phyloP scores from a whole-genome alignment of 371 early-diverging fungal genomes.

The Mucor saturninus region DNA sequence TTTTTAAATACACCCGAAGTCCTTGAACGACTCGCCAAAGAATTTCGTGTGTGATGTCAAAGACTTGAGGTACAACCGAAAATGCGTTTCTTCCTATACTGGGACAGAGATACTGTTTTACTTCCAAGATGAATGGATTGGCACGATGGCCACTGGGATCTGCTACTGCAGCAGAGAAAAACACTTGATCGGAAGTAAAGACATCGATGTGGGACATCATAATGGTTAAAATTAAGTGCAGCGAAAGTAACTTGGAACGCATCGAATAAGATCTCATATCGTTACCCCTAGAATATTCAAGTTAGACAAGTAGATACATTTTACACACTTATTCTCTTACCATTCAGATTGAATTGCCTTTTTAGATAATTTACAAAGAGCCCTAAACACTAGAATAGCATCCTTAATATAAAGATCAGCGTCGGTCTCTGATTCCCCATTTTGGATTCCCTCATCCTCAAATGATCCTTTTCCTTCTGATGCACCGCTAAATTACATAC shows the following conservation, averaged over 20 bases:
- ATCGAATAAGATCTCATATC: conserved; percentile 62
- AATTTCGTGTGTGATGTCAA: conserved; percentile 82
- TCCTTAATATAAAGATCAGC: conserved; percentile 69
- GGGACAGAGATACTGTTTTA: conserved; percentile 86
- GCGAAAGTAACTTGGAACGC: conserved; percentile 68
- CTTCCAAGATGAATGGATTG: conserved; percentile 76
- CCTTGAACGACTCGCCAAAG: conserved; percentile 77
- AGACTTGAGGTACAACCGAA: conserved; percentile 78
- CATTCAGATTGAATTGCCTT: conserved; percentile 58
- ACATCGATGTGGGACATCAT: conserved; percentile 63
- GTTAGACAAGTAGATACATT: background rate
- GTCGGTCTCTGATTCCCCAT: conserved; percentile 38
- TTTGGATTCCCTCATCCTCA: conserved; percentile 35
- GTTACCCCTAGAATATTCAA: conserved; percentile 41
- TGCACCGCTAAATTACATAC: background rate
- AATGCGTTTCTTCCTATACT: conserved; percentile 80
- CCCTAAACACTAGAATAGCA: conserved; percentile 88
- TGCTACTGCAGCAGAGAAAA: conserved; percentile 33
- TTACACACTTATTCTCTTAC: conserved; percentile 26
- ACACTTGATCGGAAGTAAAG: conserved; percentile 52
- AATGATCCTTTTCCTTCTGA: conserved; percentile 39
- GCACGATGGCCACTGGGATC: conserved; percentile 29
- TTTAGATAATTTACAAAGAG: conserved; percentile 93
- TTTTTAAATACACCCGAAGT: conserved; percentile 74
- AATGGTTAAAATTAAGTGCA: conserved; percentile 64